phyloP scores from a whole-genome alignment of 75 land plant species.

The Selaginella tamariscina region DNA sequence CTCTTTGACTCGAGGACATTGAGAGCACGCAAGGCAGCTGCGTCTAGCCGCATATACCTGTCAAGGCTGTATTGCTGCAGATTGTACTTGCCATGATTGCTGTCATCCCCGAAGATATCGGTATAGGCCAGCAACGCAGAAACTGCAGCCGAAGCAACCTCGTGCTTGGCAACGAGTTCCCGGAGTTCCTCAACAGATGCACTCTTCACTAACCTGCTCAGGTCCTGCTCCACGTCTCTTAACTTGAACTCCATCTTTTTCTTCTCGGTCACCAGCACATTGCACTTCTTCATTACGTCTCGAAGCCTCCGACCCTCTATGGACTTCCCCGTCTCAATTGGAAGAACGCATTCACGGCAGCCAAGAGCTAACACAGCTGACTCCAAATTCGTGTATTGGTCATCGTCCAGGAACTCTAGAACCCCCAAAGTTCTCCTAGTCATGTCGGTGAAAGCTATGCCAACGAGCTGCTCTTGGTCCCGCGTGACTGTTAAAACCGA shows the following conservation, averaged over 20 bases:
- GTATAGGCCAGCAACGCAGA: conserved; percentile 68
- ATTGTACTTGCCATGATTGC: conserved; percentile 68
- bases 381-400: conserved; percentile 85
- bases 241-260: conserved; percentile 75
- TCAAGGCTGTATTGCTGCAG: conserved; percentile 51
- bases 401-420: conserved; percentile 87
- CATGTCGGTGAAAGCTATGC: conserved; percentile 67
- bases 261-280: conserved; percentile 76
- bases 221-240: conserved; percentile 78
- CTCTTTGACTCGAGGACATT: conserved; percentile 84
- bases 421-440: conserved; percentile 67
- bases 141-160: conserved; percentile 61
- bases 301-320: conserved; percentile 38
- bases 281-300: conserved; percentile 62
- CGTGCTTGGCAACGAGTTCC: conserved; percentile 59
- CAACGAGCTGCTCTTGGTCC: conserved; percentile 61
- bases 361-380: conserved; percentile 82
- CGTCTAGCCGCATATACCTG: conserved; percentile 86
- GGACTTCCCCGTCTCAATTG: conserved; percentile 47
- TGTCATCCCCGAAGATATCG: conserved; percentile 80
- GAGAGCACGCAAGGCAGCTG: conserved; percentile 86
- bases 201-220: conserved; percentile 71
- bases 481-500: conserved; percentile 45
- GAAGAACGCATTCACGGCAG: conserved; percentile 84
- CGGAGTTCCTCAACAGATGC: conserved; percentile 56